phyloP scores from a whole-genome alignment of 768 basidiomycete genomes.

The Chalciporus chontae region DNA sequence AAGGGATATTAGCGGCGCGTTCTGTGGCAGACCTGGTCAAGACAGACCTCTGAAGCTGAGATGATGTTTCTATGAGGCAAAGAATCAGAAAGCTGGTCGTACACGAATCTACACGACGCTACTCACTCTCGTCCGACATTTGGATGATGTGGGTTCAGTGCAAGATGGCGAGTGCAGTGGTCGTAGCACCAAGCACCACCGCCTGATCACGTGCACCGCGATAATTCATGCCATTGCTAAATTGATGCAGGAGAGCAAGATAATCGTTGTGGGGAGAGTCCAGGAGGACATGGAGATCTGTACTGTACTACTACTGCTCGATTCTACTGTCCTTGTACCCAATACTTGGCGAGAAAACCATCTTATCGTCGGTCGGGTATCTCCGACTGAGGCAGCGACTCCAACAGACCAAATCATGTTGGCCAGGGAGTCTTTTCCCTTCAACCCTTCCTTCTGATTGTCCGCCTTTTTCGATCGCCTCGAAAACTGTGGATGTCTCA shows the following conservation, averaged over 20 bases:
- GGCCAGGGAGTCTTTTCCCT: not conserved
- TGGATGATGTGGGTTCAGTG: not conserved
- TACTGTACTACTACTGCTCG: not conserved
- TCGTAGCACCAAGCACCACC: not conserved
- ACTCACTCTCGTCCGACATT: slow-evolving; percentile 13
- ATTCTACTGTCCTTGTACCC: not conserved
- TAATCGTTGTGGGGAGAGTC: not conserved
- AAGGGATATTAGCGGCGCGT: not conserved
- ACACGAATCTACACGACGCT: not conserved
- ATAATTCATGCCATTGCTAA: too few species aligned
- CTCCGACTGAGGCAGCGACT: slow-evolving; percentile 13
- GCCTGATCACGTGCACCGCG: slow-evolving; percentile 21
- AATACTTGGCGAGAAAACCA: not conserved
- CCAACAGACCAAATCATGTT: not conserved
- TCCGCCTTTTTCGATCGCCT: slow-evolving; percentile 31
- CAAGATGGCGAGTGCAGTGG: not conserved
- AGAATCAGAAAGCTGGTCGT: not conserved
- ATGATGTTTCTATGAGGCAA: slow-evolving; percentile 6
- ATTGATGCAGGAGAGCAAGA: too few species aligned
- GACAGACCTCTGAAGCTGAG: slow-evolving; percentile 2
- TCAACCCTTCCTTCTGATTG: slow-evolving; percentile 12
- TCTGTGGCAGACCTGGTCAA: not conserved
- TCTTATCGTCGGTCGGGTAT: slow-evolving; percentile 17
- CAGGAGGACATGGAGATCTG: not conserved
- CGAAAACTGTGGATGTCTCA: slow-evolving; percentile 84